These are phyloP conservation scores for Nepenthes gracilis DNA, from an alignment of 148 eudicot species.

Conservation along the genomic window DNA sequence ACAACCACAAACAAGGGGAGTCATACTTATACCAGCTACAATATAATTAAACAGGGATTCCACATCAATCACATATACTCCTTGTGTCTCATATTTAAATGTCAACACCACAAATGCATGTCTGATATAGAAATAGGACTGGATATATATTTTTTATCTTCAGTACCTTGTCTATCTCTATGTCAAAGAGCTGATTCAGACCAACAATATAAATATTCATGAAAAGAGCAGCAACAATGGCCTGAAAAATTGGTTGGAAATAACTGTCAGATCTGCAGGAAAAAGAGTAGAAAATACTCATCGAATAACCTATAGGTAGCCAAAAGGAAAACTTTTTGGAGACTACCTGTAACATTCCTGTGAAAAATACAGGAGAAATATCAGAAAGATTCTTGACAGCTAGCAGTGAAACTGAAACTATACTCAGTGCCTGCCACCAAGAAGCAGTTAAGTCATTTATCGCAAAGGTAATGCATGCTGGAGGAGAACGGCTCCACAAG, in stretches of 20 bases:
- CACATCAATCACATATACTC: too few species aligned
- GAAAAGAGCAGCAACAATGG: constrained; percentile 82
- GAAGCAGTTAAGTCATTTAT: neutral
- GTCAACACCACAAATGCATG: neutral
- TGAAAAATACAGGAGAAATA: constrained; percentile 66
- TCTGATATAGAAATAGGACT: neutral
- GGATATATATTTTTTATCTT: neutral
- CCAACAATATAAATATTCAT: constrained; percentile 98
- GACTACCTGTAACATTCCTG: constrained; percentile 66
- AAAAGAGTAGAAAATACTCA: neutral
- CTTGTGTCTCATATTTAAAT: too few species aligned
- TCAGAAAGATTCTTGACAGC: constrained; percentile 83
- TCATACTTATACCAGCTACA: too few species aligned
- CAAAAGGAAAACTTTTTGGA: neutral
- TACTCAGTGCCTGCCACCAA: constrained; percentile 85
- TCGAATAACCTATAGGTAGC: neutral
- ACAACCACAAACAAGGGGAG: too few species aligned
- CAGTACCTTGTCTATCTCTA: constrained; percentile 93
- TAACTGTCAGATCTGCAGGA: neutral
- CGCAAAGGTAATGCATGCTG: neutral
- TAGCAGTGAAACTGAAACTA: constrained; percentile 93
- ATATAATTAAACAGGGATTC: too few species aligned
- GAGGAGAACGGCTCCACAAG: neutral
- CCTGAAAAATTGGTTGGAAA: constrained; percentile 40
- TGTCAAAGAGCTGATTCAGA: constrained; percentile 82